Base-by-base conservation (phyloP, 2,329 filamentous ascomycete species). In the Aspergillus calidoustus region DNA sequence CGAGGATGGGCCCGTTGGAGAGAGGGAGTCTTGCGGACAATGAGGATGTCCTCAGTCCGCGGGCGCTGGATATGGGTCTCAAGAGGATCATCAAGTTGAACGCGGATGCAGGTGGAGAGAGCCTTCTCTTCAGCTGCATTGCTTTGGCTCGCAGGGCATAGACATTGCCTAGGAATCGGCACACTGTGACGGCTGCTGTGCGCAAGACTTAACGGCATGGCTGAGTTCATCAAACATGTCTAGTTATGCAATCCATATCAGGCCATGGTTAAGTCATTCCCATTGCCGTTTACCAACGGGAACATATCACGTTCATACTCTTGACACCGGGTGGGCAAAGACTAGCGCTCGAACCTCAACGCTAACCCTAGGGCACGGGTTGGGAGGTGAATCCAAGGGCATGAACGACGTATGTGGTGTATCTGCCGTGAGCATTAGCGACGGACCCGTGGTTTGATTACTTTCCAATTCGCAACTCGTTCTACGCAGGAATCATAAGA, bases 1-100 rank as follows among this genome's bases (percentile, higher is more conserved):
- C 66, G 19, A 68, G 69, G 66, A 72, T 72, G 47, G 73, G 73
- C 3, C 75, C 74, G 3, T 44, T 74, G 13, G 66, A 72, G 54
- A 66, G 69, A 49, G 75, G 73, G 19, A 38, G 53, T 43, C 63
- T 76, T 4, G 65, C 28, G 17, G 64, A 70, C 9, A 68, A 69
- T 38, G 73, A 75, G 52, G 74, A 77, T 65, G 67, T 72, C 7
- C 52, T 77, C 19, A 73, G 71, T 55, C 60, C 66, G 11, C 61
- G 64, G 49, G 73, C 70, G 13, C 60, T 77, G 23, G 66, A 73
- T 5, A 15, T 41, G 11, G 34, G 34, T 15, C 11, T 41, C 11
- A 41, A 41, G 34, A 17, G 34, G 11, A 41, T 41, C 11, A 41
- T 41, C 1, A 41, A 41, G 34, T 5, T 41, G 9, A 41, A 41